Percentiles rank a stretch among this genome's conserved stretches.
Evolutionary conservation across 176 grass and related monocot species (phyloP).

Genomic region (Calamus simplicifolius): DNA sequence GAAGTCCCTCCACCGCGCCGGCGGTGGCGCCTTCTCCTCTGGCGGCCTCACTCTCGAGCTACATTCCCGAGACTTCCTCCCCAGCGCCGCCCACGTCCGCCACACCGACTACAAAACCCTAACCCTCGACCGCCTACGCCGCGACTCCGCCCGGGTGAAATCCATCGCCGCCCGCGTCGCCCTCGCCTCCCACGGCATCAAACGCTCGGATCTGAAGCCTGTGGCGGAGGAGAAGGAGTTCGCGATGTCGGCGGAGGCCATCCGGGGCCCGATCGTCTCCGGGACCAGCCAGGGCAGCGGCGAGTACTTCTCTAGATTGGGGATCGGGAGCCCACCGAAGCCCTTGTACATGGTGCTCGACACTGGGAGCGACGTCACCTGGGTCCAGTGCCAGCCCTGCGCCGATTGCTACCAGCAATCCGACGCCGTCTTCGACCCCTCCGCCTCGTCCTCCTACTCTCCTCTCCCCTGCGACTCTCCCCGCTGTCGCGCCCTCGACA

Average conservation of each 20-base stretch:
- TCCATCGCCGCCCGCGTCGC: conserved; percentile 33
- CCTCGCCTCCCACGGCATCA: conserved; percentile 37
- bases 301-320: not conserved
- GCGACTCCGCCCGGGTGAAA: conserved; percentile 47
- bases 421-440: conserved; percentile 69
- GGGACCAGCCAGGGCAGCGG: not conserved
- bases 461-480: not conserved
- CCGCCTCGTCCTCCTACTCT: conserved; percentile 46
- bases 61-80: conserved; percentile 69
- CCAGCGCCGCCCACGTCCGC: conserved; percentile 14
- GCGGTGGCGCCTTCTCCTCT: not conserved
- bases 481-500: not conserved
- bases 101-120: conserved; percentile 44
- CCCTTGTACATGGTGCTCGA: conserved; percentile 79
- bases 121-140: conserved; percentile 36
- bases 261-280: not conserved
- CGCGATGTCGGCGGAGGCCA: not conserved
- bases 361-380: conserved; percentile 94
- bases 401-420: conserved; percentile 91
- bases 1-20: conserved; percentile 6
- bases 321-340: not conserved
- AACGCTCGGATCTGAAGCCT: conserved; percentile 24
- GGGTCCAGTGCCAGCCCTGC: conserved; percentile 92
- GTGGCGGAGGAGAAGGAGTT: conserved; percentile 1
- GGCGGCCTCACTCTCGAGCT: conserved; percentile 28